Evolutionary conservation across 441 rosid genomes (phyloP), one percentile per base, ranked within the genome.

Genomic region (Gossypium davidsonii): DNA sequence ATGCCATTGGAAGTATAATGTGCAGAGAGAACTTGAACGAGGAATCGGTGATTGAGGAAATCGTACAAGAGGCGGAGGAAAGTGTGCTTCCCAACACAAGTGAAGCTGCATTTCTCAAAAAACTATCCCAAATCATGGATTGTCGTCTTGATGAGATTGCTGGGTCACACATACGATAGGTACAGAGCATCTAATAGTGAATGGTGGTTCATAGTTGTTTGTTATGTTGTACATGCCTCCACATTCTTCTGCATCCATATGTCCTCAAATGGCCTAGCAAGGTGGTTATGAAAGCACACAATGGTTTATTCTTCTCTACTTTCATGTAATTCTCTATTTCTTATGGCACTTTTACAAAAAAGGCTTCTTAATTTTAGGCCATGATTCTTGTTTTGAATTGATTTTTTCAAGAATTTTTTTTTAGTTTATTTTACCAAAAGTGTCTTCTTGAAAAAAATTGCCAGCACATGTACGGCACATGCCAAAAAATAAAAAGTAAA

Each of bases 1-100:
- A 80, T 65, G 79, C 76, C 56, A 92, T 90, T 57, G 97, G 93
- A 52, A 87, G 79, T 74, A 85, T 89, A 61, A 90, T 92, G 97
- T 87, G 89, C 80, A 76, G 91, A 75, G 86, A 83, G 79, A 86
- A 79, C 52, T 79, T 86, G 80, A 84, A 77, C 14, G 70, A 64
- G 60, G 82, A 78, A 68, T 83, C 88, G 37, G 37, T 79, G 20
- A 81, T 88, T 28, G 87, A 85, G 74, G 84, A 83, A 78, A 85
- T 86, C 34, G 81, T 88, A 26, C 83, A 67, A 73, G 89, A 86
- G 74, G 84, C 89, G 1, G 64, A 72, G 72, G 86, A 82, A 56
- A 78, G 76, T 15, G 72, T 81, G 61, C 85, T 80, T 65, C 89
- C 90, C 4, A 76, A 58, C 72, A 72, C 83, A 21, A 84, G 89